Base-by-base conservation (phyloP, 2,329 filamentous ascomycete species). In the Didymella segeticola region DNA sequence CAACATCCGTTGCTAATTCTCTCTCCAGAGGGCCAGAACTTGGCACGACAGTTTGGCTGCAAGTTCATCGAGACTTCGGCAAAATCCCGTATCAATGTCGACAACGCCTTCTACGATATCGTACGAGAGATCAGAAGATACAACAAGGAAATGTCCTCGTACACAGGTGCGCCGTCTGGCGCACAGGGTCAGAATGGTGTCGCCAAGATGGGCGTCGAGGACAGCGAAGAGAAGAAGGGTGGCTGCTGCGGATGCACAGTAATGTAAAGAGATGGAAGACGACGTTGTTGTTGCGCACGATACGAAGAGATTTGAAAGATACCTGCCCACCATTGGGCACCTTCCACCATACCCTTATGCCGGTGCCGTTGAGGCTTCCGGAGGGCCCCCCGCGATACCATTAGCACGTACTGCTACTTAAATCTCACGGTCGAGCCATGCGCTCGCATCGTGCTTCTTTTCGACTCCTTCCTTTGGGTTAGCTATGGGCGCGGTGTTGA, bases 51-150 rank as follows among this genome's bases (percentile, higher is more conserved):
- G 61, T 98, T 99, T 77, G 88, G 88, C 73, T 99, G 95, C 88
- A 96, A 95, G 75, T 99, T 98, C 81, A 96, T 98, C 80, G 95
- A 99, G 82, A 98, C 95, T 11, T 99, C 95, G 34, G 95, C 95
- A 64, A 99, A 98, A 81, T 96, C 93, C 59, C 89, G 93, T 75
- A 96, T 95, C 82, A 97, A 98, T 74, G 95, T 99, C 70, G 95
- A 99, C 79, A 93, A 96, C 79, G 92, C 93, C 49, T 99, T 99
- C 80, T 98, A 93, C 84, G 93, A 98, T 75, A 93, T 98, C 67
- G 95, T 99, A 54, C 89, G 95, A 75, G 95, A 98, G 77, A 99
- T 99, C 73, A 87, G 95, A 79, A 89, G 91, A 79, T 98, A 96
- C 80, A 98, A 99, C 86, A 93, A 95, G 76, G 93, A 98, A 74